phyloP scores from a whole-genome alignment of 495 filamentous ascomycete species.

The Aspergillus sclerotiicarbonarius region DNA sequence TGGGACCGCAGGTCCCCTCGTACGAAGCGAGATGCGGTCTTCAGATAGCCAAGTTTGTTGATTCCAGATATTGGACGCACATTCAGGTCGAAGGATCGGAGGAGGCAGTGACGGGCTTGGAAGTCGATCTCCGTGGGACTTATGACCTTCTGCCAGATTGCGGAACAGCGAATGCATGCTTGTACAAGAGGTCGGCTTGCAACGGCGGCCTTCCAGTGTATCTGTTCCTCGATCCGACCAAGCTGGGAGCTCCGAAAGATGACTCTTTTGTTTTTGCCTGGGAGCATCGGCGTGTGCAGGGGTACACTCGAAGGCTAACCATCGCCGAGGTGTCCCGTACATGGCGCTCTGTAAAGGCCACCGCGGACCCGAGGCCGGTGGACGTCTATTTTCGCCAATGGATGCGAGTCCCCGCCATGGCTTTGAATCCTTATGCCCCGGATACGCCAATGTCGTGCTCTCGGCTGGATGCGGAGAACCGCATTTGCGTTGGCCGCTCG shows the following conservation, averaged over 20 bases:
- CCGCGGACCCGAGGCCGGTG: constrained; percentile 5
- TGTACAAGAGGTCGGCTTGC: constrained; percentile 46
- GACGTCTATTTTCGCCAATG: constrained; percentile 30
- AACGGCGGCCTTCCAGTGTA: constrained; percentile 41
- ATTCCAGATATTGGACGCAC: constrained; percentile 40
- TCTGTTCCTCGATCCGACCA: constrained; percentile 64
- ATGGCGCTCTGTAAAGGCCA: constrained; percentile 30
- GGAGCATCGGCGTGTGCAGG: constrained; percentile 48
- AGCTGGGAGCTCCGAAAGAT: constrained; percentile 37
- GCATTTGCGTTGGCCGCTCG: constrained; percentile 14
- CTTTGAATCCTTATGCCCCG: constrained; percentile 10
- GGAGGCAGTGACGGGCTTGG: constrained; percentile 28
- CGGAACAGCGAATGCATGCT: constrained; percentile 59
- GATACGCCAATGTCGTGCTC: constrained; percentile 13
- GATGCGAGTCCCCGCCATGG: constrained; percentile 9
- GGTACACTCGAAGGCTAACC: constrained; percentile 51
- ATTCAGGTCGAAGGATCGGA: constrained; percentile 33
- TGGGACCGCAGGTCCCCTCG: constrained; percentile 22
- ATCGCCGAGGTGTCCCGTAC: constrained; percentile 41
- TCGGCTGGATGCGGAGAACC: constrained; percentile 13
- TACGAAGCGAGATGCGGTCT: constrained; percentile 40
- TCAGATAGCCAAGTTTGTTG: constrained; percentile 27
- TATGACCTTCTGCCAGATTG: constrained; percentile 62
- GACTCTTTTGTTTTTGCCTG: constrained; percentile 68
- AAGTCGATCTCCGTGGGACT: constrained; percentile 48